A percentile compares a stretch with the other conserved stretches of the same genome.
These are phyloP conservation scores for Quercus agrifolia DNA, from an alignment of 306 rosid species.

Conservation along the genomic window DNA sequence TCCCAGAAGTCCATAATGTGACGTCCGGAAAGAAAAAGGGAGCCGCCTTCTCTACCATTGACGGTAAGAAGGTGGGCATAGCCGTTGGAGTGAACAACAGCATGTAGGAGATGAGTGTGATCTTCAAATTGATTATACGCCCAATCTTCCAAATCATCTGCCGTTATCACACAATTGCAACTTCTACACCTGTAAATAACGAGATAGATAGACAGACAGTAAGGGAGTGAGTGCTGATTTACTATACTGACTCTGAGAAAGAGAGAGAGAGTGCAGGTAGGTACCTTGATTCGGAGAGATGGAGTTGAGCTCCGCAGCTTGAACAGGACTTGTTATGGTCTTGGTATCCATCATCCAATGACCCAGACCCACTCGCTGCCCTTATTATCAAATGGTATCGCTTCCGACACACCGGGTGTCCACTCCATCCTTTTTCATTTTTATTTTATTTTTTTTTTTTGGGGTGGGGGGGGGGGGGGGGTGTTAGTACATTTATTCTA, in stretches of 20 bases:
- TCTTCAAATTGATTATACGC: constrained; percentile 53
- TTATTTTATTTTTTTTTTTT: too few relatives aligned
- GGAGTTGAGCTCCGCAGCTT: neutral
- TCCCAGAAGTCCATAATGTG: constrained; percentile 70
- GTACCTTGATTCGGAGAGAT: neutral
- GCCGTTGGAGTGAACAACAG: constrained; percentile 66
- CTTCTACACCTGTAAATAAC: constrained; percentile 28
- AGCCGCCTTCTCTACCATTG: constrained; percentile 68
- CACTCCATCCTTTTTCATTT: constrained; percentile 31
- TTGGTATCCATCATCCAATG: neutral
- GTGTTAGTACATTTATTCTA: too few relatives aligned
- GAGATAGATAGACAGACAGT: too few relatives aligned
- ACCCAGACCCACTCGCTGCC: neutral
- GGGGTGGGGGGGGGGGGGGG: too few relatives aligned
- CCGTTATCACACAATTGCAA: constrained; percentile 21
- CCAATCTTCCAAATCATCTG: constrained; percentile 55
- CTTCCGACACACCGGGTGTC: constrained; percentile 36
- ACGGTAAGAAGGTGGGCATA: constrained; percentile 67
- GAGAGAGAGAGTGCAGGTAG: too few relatives aligned
- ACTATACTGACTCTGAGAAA: neutral
- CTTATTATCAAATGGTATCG: constrained; percentile 32
- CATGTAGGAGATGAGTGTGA: constrained; percentile 61
- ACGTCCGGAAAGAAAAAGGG: constrained; percentile 46
- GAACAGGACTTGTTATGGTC: neutral
- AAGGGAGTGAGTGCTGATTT: too few relatives aligned